Base-by-base conservation (phyloP, 1,139 yeast genomes). In the Keqinozyma sinolaborantium region DNA sequence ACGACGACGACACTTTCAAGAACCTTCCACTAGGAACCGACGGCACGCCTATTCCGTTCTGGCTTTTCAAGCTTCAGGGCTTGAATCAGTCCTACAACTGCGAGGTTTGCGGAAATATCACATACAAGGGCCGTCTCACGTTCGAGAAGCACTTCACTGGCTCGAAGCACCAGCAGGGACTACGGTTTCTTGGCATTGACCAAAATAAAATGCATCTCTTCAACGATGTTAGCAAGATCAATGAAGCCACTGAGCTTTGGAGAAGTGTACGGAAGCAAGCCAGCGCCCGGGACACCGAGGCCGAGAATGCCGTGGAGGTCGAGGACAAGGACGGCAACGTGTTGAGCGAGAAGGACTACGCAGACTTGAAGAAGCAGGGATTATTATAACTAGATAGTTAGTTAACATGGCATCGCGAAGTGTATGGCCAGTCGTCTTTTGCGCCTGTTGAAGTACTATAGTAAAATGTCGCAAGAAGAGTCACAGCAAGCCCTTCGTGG, bases 241-340 rank as follows among this genome's bases (percentile, higher is more conserved):
- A 72, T 6, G 96, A 90, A 31, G 97, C 92, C 0, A 47, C 67
- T 21, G 61, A 61, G 14, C 51, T 92, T 26, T 76, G 84, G 77
- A 61, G 64, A 2, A 61, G 56, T 27, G 41, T 81, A 7, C 64
- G 65, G 39, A 54, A 56, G 25, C 70, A 70, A 24, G 54, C 56
- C 14, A 53, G 72, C 30, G 41, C 48, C 2, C 58, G 57, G 34
- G 70, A 68, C 21, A 67, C 60, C 13, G 69, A 69, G 32, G 51
- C 53, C 14, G 87, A 80, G 36, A 71, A 73, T 39, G 77, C 79
- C 0, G 72, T 82, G 5, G 95, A 90, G 55, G 85, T 88, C 31
- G 97, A 90, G 53, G 97, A 92, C 51, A 82, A 77, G 2, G 88
- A 86, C 20, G 98, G 97, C 6, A 90, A 92, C 53, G 96, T 87